Evolutionary conservation across 768 basidiomycete genomes (phyloP), one percentile per base, ranked within the genome.

Genomic region (Asterophora lycoperdoides): DNA sequence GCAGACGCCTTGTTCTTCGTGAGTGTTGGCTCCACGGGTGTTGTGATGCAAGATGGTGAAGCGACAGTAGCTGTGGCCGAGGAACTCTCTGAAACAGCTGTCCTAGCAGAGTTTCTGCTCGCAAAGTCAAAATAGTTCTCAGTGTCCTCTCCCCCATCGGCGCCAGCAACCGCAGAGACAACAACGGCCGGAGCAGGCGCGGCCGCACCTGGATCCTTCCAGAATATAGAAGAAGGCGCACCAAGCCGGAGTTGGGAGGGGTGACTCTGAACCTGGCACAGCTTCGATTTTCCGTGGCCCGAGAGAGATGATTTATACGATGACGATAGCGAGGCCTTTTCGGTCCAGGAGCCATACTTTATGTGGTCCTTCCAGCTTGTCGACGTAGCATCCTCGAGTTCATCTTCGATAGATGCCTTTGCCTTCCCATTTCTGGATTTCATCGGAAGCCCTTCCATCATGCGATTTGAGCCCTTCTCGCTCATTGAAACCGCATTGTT

Each of bases 141-240:
- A 15, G 57, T 37, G 20, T 52, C 64, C 52, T 72, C 69, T 18
- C 68, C 69, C 18, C 71, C 72, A 56, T 69, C 74, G 15, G 75
- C 71, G 26, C 68, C 64, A 8, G 73, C 76, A 28, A 75, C 70
- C 19, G 75, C 72, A 37, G 75, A 77, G 6, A 80, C 75, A 41
- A 80, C 66, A 13, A 80, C 70, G 1, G 76, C 77, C 39, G 78
- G 78, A 0, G 78, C 78, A 19, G 70, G 78, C 8, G 76, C 70
- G n/a, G 72, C 69, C 18, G 72, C 63, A 23, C 78, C 77, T 13
- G 73, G 77, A 58, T 78, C 76, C 57, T 79, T 74, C 77, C 78
- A 78, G 47, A 70, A 72, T 15, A 65, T 64, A 8, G 71, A 61
- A 5, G 64, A 60, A 7, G 70, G 64, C 5, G 68, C 40, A 18